These are phyloP conservation scores for Coriolopsis trogii DNA, from an alignment of 1,284 basidiomycete genomes.

Conservation along the genomic window DNA sequence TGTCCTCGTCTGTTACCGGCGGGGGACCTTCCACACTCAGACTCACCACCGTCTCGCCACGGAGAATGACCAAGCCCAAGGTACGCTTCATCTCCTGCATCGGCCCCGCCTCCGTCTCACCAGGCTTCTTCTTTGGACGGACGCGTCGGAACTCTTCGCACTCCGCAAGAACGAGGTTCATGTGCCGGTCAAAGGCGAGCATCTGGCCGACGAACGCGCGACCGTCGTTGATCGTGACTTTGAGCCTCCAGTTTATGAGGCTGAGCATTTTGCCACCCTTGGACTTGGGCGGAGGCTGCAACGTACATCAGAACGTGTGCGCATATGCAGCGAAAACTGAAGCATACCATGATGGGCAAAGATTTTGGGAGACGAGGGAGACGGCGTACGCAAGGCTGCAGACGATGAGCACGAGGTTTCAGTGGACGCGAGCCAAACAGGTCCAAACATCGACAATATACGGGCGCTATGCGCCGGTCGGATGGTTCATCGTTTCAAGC, in stretches of 20 bases:
- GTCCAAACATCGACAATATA: slow-evolving; percentile 29
- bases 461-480: background rate
- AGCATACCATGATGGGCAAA: slow-evolving; percentile 64
- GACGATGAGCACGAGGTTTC: slow-evolving; percentile 22
- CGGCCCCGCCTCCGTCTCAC: slow-evolving; percentile 72
- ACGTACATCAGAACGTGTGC: background rate
- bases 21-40: slow-evolving; percentile 96
- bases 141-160: slow-evolving; percentile 95
- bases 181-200: slow-evolving; percentile 99
- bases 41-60: slow-evolving; percentile 96
- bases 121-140: slow-evolving; percentile 83
- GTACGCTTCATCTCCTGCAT: slow-evolving; percentile 97
- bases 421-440: slow-evolving; percentile 27
- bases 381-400: slow-evolving; percentile 28
- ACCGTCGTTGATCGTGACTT: slow-evolving; percentile 98
- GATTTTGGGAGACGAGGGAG: slow-evolving; percentile 28
- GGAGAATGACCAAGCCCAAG: slow-evolving; percentile 92
- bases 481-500: background rate
- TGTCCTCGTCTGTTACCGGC: slow-evolving; percentile 87
- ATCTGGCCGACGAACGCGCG: slow-evolving; percentile 96
- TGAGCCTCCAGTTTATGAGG: slow-evolving; percentile 97
- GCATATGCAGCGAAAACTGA: background rate
- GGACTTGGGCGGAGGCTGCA: slow-evolving; percentile 87
- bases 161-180: slow-evolving; percentile 98
- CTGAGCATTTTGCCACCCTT: slow-evolving; percentile 98